Conservation (phyloP, 2,329 filamentous ascomycete genomes). For the Tolypocladium pustulatum region DNA sequence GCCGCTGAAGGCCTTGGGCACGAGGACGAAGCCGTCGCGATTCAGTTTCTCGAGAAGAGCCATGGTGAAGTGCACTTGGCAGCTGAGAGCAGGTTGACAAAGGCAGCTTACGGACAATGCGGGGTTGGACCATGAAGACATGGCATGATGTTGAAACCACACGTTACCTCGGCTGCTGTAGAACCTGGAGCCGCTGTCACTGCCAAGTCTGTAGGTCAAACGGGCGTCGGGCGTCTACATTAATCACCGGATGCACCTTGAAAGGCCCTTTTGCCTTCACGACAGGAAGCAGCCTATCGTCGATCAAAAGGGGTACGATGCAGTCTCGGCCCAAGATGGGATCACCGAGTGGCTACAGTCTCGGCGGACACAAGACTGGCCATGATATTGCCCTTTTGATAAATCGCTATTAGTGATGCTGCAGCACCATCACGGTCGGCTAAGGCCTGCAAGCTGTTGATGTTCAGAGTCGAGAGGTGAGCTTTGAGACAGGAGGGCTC, state of each 20-base stretch:
- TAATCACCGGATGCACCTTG: no score
- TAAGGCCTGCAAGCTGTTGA: neutral
- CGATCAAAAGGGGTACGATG: no score
- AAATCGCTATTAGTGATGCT: neutral
- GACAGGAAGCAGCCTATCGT: no score
- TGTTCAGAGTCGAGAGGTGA: neutral
- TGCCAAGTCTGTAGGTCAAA: neutral
- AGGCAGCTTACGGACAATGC: neutral
- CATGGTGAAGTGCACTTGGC: neutral
- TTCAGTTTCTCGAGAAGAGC: constrained; percentile 40
- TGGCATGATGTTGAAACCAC: neutral
- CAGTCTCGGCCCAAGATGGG: no score
- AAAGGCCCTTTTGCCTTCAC: no score
- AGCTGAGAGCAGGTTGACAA: neutral
- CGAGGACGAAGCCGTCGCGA: constrained; percentile 64
- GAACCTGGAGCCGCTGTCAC: neutral
- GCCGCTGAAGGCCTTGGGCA: constrained; percentile 52
- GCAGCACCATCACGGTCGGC: neutral
- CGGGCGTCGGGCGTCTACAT: no score
- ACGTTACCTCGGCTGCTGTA: neutral
- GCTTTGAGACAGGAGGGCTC: neutral
- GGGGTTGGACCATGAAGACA: neutral
- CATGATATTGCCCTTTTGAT: neutral
- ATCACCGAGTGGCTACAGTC: no score
- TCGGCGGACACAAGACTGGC: neutral